Evolutionary conservation across 495 filamentous ascomycete species (phyloP).

Genomic region (Annulohypoxylon nitens): DNA sequence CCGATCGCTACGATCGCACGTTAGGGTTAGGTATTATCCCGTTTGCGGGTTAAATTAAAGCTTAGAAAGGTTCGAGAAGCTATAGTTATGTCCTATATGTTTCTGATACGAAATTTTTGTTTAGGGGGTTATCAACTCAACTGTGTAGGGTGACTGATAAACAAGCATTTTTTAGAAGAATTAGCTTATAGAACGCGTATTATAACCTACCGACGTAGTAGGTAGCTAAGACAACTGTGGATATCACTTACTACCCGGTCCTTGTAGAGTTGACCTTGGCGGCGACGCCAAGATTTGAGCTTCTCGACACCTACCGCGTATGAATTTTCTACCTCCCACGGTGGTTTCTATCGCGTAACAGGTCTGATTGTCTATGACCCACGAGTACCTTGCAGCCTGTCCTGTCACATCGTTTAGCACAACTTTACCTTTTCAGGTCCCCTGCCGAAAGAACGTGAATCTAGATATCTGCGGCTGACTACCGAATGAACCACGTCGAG

Average conservation of each 20-base stretch:
- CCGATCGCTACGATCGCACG: constrained; percentile 29
- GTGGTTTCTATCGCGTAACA: constrained; percentile 40
- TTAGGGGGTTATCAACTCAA: neutral
- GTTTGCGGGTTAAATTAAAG: neutral
- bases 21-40: constrained; percentile 8
- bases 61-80: constrained; percentile 20
- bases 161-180: neutral
- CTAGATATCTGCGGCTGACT: constrained; percentile 17
- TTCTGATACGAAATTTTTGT: neutral
- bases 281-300: constrained; percentile 26
- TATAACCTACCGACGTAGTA: neutral
- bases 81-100: neutral
- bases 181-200: constrained; percentile 10
- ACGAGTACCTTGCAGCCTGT: neutral
- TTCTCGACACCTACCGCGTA: constrained; percentile 27
- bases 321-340: constrained; percentile 15
- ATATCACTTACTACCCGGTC: constrained; percentile 30
- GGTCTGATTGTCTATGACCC: constrained; percentile 6
- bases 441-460: constrained; percentile 21
- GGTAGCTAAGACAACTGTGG: neutral
- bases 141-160: neutral
- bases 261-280: constrained; percentile 11
- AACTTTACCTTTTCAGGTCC: constrained; percentile 32
- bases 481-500: constrained; percentile 15
- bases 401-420: constrained; percentile 28